phyloP scores from a whole-genome alignment of 805 yeast genomes.

The Tetrapisispora pingtungensis region DNA sequence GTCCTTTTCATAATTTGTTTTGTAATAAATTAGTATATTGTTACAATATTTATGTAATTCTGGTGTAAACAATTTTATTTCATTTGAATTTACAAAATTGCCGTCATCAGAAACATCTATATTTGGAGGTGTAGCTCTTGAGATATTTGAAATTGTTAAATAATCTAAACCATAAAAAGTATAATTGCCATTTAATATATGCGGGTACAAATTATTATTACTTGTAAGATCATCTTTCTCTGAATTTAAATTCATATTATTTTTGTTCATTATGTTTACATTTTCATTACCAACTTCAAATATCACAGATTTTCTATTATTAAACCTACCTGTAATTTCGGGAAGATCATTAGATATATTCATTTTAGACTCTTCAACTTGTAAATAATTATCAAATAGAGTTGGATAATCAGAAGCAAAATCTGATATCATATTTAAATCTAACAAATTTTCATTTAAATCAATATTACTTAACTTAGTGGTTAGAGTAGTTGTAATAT shows the following conservation, averaged over 20 bases:
- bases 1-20: constrained; percentile 6
- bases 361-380: constrained; percentile 1
- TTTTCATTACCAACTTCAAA: not conserved
- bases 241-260: not conserved
- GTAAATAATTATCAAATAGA: not conserved
- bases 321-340: too few relatives aligned
- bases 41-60: constrained; percentile 19
- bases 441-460: constrained; percentile 5
- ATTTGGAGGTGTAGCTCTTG: constrained; percentile 14
- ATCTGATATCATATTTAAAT: constrained; percentile 3
- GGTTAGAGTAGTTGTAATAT: constrained; percentile 1
- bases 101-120: not conserved
- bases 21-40: constrained; percentile 17
- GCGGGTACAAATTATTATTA: not conserved
- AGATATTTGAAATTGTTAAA: constrained; percentile 15
- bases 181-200: constrained; percentile 10
- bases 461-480: constrained; percentile 6
- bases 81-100: constrained; percentile 2
- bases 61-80: constrained; percentile 15
- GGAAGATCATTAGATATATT: not conserved
- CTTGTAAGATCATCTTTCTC: too few relatives aligned
- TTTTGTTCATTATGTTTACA: not conserved
- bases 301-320: not conserved
- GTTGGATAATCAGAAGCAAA: constrained; percentile 8
- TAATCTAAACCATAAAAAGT: constrained; percentile 21